phyloP scores from a whole-genome alignment of 192 early-diverging fungal species.

The Gigaspora rosea region DNA sequence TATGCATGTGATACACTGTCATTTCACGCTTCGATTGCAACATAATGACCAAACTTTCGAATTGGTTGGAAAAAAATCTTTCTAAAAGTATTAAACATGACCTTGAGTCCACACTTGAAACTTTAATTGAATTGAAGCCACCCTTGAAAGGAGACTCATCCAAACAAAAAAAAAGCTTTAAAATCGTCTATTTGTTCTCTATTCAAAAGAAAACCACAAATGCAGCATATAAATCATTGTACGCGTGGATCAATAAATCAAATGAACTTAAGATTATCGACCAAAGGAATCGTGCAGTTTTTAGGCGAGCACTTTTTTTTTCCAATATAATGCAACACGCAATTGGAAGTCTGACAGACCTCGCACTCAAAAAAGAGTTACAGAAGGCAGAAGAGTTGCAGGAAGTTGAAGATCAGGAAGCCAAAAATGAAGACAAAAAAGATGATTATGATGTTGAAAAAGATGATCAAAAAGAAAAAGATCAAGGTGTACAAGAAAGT shows the following conservation, averaged over 20 bases:
- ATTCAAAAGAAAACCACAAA: conserved; percentile 17
- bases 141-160: conserved; percentile 14
- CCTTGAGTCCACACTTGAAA: conserved; percentile 10
- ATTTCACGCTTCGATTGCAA: no score
- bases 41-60: conserved; percentile 29
- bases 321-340: conserved; percentile 26
- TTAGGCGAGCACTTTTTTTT: conserved; percentile 23
- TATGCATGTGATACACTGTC: no score
- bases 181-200: conserved; percentile 2
- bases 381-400: conserved; percentile 15
- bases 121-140: conserved; percentile 18
- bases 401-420: conserved; percentile 16
- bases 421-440: background rate
- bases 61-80: conserved; percentile 18
- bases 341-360: conserved; percentile 26
- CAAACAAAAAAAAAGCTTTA: conserved; percentile 21
- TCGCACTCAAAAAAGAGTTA: conserved; percentile 7
- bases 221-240: conserved; percentile 12
- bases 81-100: conserved; percentile 22
- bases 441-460: conserved; percentile 4
- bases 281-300: conserved; percentile 16
- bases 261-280: conserved; percentile 24
- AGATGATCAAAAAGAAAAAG: conserved; percentile 3
- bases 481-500: conserved; percentile 6
- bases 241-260: background rate